Evolutionary conservation across 129 eudicot species (phyloP).

Genomic region (Flaveria robusta): DNA sequence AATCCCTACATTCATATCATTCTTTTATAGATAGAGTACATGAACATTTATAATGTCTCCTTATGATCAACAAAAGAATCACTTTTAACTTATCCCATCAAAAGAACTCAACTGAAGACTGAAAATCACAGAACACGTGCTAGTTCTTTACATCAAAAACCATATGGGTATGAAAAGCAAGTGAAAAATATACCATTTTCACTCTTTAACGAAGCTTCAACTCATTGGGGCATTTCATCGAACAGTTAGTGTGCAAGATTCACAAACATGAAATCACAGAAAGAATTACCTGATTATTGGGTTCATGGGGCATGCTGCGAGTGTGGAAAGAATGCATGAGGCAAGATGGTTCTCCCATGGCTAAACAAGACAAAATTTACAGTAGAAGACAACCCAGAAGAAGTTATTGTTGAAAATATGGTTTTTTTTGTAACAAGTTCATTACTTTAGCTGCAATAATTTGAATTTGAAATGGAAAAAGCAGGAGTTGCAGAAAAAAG

Average conservation of each 20-base stretch:
- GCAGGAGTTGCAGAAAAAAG: constrained; percentile 17
- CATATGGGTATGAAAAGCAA: background rate
- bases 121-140: background rate
- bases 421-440: background rate
- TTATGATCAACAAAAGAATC: too few species aligned
- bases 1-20: too few species aligned
- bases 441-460: constrained; percentile 8
- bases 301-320: constrained; percentile 37
- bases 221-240: constrained; percentile 12
- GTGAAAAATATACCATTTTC: background rate
- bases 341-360: constrained; percentile 68
- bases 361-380: constrained; percentile 12
- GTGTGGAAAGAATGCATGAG: constrained; percentile 55
- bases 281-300: constrained; percentile 7
- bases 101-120: too few species aligned
- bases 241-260: background rate
- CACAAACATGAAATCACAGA: background rate
- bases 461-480: constrained; percentile 27
- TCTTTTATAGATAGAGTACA: too few species aligned
- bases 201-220: background rate
- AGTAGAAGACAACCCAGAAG: constrained; percentile 3
- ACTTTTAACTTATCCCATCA: too few species aligned
- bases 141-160: background rate
- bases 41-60: too few species aligned
- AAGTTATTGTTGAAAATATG: background rate